phyloP scores from a whole-genome alignment of 1,284 basidiomycete species.

The Pseudozyma sp. region DNA sequence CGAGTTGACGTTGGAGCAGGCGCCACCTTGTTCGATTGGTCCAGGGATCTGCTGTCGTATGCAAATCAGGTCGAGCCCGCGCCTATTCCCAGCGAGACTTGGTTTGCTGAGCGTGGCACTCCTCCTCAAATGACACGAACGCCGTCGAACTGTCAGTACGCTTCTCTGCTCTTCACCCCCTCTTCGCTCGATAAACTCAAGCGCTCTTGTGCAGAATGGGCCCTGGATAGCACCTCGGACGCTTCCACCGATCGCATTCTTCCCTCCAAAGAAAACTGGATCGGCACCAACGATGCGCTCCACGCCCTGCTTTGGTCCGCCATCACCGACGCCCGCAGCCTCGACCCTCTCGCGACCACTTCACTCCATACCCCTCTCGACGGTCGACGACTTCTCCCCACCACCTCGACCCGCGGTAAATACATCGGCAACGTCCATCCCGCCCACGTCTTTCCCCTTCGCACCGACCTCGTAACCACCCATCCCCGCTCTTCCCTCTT shows the following conservation, averaged over 20 bases:
- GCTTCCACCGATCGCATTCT: neutral
- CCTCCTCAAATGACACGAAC: constrained; percentile 4
- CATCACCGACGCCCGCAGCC: constrained; percentile 5
- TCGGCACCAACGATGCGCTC: constrained; percentile 11
- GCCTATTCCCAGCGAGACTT: constrained; percentile 1
- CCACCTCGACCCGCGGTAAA: neutral
- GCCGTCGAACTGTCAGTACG: neutral
- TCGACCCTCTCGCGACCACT: neutral
- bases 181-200: constrained; percentile 1
- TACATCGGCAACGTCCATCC: constrained; percentile 20
- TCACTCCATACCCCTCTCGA: constrained; percentile 3
- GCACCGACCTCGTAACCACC: neutral
- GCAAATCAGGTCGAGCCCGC: constrained; percentile 1
- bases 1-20: neutral
- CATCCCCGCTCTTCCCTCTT: neutral
- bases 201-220: constrained; percentile 1
- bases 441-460: neutral
- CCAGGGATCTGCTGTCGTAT: neutral
- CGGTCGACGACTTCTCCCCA: constrained; percentile 1
- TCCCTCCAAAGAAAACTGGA: constrained; percentile 8
- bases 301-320: constrained; percentile 6
- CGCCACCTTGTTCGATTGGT: constrained; percentile 2
- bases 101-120: constrained; percentile 1
- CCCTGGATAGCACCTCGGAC: neutral
- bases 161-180: constrained; percentile 5